A percentile compares a stretch with the other conserved stretches of the same genome.
phyloP scores from a whole-genome alignment of 495 filamentous ascomycete species.

The Neurospora sp. region DNA sequence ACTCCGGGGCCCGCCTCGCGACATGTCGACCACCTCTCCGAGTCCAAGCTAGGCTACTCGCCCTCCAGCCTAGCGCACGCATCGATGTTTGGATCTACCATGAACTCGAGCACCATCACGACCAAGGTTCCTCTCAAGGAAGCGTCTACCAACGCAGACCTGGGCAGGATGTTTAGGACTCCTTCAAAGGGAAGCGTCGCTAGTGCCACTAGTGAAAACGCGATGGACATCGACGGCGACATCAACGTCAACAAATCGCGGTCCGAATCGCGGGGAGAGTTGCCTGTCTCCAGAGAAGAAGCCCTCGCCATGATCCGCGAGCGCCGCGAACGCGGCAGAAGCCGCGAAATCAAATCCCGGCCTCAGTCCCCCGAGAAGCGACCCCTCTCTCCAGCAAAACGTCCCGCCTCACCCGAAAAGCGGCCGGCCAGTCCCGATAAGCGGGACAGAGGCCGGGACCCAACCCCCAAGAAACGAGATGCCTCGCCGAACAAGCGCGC shows the following conservation, averaged over 20 bases:
- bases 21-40: background rate
- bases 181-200: slow-evolving; percentile 24
- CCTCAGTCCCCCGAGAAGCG: background rate
- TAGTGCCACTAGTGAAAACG: slow-evolving; percentile 30
- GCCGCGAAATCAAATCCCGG: slow-evolving; percentile 27
- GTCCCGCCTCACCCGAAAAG: background rate
- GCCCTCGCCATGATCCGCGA: slow-evolving; percentile 46
- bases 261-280: background rate
- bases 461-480: background rate
- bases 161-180: slow-evolving; percentile 22
- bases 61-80: slow-evolving; percentile 23
- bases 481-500: background rate
- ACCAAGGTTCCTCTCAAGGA: slow-evolving; percentile 40
- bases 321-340: slow-evolving; percentile 36
- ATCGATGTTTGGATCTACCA: slow-evolving; percentile 28
- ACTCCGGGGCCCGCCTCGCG: background rate
- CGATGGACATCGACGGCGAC: slow-evolving; percentile 26
- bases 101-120: slow-evolving; percentile 28
- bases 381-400: background rate
- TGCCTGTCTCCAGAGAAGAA: slow-evolving; percentile 35
- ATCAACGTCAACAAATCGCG: slow-evolving; percentile 31
- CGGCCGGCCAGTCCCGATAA: background rate
- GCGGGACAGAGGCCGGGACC: background rate
- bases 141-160: slow-evolving; percentile 16
- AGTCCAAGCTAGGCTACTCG: background rate